Base-by-base conservation (phyloP, 2,329 filamentous ascomycete genomes). In the Pseudonectria buxi region DNA sequence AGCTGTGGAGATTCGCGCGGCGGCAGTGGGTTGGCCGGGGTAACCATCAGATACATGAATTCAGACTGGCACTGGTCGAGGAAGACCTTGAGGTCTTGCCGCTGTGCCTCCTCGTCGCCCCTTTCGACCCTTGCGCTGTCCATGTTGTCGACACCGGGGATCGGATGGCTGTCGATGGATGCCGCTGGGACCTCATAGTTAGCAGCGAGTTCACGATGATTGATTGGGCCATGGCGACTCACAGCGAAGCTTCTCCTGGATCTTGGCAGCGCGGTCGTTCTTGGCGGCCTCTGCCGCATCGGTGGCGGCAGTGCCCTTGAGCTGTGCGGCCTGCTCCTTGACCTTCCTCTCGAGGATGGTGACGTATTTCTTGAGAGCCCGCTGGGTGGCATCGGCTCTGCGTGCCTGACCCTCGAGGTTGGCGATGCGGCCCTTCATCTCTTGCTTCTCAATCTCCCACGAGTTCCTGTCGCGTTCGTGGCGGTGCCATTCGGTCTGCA, bases 401-500 rank as follows among this genome's bases (percentile, higher is more conserved):
- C 89, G 76, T 24, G 83, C 78, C 49, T 94, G 86, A 36, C 92
- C 92, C 64, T 98, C 92, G 46, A 96, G 77, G 54, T 86, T 84
- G 33, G 90, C 90, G 66, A 98, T 95, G 56, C 94, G 82, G 49
- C 86, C 88, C 69, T 94, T 95, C 92, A 98, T 96, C 68, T 98
- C 92, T 54, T 94, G 92, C 57, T 88, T 83, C 65, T 98, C 92
- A 59, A 98, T 98, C 64, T 98, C 92, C 92, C 92, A 98, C 26
- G 88, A 83, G 65, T 98, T 98, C 53, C 92, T 81, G 58, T 95
- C 92, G 64, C 92, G 85, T 66, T 98, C 92, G 63, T 98, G 90
- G 50, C 87, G 83, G 65, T 98, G 92, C 92, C 92, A 98, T 76
- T 98, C 90, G 31, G 92, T 92, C 67, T 98, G 92, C 26, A 98